Evolutionary conservation across 352 stramenopile species (phyloP).

Genomic region (Globisporangium apiculatum): DNA sequence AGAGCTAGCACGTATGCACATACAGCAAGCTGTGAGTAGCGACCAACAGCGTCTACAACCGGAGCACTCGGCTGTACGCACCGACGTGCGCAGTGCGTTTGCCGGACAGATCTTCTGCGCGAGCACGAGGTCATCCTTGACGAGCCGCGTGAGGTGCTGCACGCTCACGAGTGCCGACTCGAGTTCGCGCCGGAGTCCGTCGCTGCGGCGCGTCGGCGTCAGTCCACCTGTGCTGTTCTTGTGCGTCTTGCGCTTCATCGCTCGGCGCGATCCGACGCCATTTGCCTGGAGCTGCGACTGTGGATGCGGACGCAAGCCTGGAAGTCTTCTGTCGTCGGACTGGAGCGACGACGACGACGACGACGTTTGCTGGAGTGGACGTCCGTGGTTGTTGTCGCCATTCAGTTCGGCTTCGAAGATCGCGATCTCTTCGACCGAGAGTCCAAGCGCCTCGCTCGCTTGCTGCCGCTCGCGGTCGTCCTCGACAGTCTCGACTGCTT

Average conservation of each 20-base stretch:
- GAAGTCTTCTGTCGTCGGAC: conserved; percentile 3
- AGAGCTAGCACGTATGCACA: conserved; percentile 24
- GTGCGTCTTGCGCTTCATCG: background rate
- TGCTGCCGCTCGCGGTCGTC: conserved; percentile 46
- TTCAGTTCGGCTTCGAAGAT: conserved; percentile 48
- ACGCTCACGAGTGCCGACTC: conserved; percentile 49
- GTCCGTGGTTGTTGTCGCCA: conserved; percentile 3
- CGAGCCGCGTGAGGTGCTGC: conserved; percentile 55
- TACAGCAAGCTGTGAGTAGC: background rate
- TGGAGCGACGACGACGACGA: no score
- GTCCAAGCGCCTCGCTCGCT: conserved; percentile 54
- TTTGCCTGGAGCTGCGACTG: background rate
- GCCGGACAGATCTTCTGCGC: conserved; percentile 64
- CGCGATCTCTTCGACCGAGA: conserved; percentile 64
- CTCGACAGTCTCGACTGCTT: conserved; percentile 36
- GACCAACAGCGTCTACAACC: background rate
- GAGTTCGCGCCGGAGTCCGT: conserved; percentile 43
- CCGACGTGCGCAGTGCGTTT: conserved; percentile 50
- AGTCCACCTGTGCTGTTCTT: background rate
- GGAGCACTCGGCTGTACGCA: conserved; percentile 4
- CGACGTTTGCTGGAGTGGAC: no score
- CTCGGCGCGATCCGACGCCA: background rate
- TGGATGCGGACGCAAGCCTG: background rate
- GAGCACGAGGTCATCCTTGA: conserved; percentile 67
- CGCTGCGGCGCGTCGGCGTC: conserved; percentile 6